A percentile compares a stretch with the other conserved stretches of the same genome.
Evolutionary conservation across 371 early-diverging fungal species (phyloP).

Genomic region (Mortierella sp.): DNA sequence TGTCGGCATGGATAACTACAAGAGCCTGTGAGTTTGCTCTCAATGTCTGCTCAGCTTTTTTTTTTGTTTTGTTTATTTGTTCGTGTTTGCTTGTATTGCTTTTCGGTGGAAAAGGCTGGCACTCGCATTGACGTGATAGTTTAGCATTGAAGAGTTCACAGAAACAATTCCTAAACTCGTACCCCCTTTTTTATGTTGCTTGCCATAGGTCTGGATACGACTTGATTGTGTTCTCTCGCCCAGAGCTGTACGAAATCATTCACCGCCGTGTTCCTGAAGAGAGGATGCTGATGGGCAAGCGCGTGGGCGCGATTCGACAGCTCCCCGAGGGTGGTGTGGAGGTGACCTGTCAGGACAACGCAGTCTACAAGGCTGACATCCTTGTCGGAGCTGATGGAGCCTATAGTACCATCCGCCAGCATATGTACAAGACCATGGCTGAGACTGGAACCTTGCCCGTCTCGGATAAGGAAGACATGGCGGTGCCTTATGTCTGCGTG

Average conservation of each 20-base stretch:
- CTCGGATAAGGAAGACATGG: background rate
- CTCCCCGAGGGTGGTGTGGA: background rate
- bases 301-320: background rate
- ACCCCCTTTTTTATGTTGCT: background rate
- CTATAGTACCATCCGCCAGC: constrained; percentile 7
- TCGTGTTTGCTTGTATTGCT: no score
- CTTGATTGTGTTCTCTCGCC: constrained; percentile 12
- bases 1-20: background rate
- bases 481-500: constrained; percentile 2
- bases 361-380: constrained; percentile 17
- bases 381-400: constrained; percentile 21
- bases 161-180: background rate
- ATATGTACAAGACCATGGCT: constrained; percentile 7
- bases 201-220: background rate
- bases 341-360: background rate
- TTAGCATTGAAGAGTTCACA: background rate
- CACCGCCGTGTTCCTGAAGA: background rate
- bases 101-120: background rate
- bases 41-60: background rate
- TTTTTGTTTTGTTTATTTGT: background rate
- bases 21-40: background rate
- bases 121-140: no score
- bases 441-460: background rate
- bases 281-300: background rate
- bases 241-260: constrained; percentile 10